A percentile compares a stretch with the other conserved stretches of the same genome.
These are phyloP conservation scores for Dillenia turbinata DNA, from an alignment of 164 flowering plant genomes.

Conservation along the genomic window DNA sequence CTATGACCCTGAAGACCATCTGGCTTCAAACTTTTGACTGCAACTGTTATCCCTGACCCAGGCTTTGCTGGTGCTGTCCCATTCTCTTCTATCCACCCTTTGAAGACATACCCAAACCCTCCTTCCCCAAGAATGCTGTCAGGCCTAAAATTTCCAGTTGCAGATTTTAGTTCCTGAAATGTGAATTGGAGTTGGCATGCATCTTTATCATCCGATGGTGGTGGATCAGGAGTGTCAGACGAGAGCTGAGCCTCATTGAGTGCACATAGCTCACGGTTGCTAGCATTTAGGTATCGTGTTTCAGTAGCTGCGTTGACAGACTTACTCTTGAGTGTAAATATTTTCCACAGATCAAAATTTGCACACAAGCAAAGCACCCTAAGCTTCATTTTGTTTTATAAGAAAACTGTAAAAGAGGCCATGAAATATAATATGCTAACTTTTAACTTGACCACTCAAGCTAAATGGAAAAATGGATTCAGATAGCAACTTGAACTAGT, in stretches of 20 bases:
- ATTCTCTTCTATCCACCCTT: constrained; percentile 97
- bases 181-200: constrained; percentile 47
- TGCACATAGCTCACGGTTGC: constrained; percentile 73
- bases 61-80: constrained; percentile 95
- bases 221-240: constrained; percentile 37
- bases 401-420: background rate
- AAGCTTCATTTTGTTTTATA: background rate
- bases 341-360: background rate
- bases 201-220: constrained; percentile 26
- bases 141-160: constrained; percentile 92
- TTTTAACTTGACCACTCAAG: too few species aligned
- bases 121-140: constrained; percentile 98
- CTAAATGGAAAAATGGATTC: too few species aligned
- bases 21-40: constrained; percentile 93
- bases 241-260: constrained; percentile 57
- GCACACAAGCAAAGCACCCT: background rate
- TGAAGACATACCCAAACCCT: constrained; percentile 93
- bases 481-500: too few species aligned
- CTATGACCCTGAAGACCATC: constrained; percentile 97
- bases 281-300: constrained; percentile 86
- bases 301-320: constrained; percentile 64
- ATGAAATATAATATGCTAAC: too few species aligned
- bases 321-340: background rate
- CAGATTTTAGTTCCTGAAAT: constrained; percentile 85
- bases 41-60: constrained; percentile 86